A percentile compares a stretch with the other conserved stretches of the same genome.
Conservation (phyloP, 495 filamentous ascomycete species). For the Aspergillus affinis region DNA sequence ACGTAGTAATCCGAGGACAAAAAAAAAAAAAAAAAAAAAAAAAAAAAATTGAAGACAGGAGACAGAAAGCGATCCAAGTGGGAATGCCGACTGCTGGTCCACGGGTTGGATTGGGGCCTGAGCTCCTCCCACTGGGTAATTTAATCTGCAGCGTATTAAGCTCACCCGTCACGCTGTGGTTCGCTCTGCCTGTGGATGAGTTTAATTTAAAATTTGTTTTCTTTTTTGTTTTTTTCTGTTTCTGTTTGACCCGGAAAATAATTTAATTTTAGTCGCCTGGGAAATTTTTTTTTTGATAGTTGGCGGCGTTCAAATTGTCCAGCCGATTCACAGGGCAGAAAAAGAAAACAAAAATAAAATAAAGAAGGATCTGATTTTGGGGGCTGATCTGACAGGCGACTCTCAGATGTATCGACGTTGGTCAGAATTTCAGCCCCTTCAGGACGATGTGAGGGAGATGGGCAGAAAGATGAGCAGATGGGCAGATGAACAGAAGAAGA, state of each 20-base stretch:
- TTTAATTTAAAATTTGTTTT: no score
- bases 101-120: slow-evolving; percentile 22
- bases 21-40: slow-evolving; percentile 9
- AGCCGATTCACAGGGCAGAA: neutral
- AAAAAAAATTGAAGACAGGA: slow-evolving; percentile 17
- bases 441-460: neutral
- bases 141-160: slow-evolving; percentile 23
- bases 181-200: neutral
- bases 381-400: neutral
- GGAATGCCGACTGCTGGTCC: slow-evolving; percentile 22
- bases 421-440: neutral
- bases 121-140: slow-evolving; percentile 20
- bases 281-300: neutral
- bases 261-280: neutral
- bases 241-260: neutral
- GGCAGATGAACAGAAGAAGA: no score
- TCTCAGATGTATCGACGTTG: neutral
- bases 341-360: neutral
- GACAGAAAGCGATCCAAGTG: slow-evolving; percentile 20
- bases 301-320: neutral
- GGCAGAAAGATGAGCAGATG: no score
- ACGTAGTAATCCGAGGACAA: neutral
- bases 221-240: slow-evolving; percentile 1
- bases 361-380: neutral
- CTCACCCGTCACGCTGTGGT: slow-evolving; percentile 10